Base-by-base conservation (phyloP, 139 green algal genomes). In the Chlamydomonas applanata region DNA sequence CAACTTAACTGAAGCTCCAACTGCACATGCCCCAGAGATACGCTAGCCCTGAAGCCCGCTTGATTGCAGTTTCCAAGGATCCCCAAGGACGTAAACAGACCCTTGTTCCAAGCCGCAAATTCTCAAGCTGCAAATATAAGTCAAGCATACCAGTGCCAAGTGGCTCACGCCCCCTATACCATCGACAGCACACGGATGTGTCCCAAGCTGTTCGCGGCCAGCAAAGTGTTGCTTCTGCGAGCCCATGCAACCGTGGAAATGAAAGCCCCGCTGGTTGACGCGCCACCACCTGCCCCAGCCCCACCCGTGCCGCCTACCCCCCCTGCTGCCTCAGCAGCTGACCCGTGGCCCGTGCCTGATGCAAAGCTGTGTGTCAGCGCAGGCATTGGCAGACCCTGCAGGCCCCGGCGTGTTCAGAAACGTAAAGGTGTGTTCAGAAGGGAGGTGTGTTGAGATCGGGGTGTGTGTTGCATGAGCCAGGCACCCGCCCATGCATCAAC, bases 221-320 rank as follows among this genome's bases (percentile, higher is more conserved):
- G 57, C 54, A 87, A 61, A 52, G 76, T 56, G 16, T 74, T 59
- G 62, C 78, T 81, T 22, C 72, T 57, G n/a, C 27, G 52, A 11
- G 62, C 45, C 82, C 82, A 87, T 34, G 69, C 71, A 68, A 87
- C 60, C 17, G 82, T 71, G 25, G 74, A 85, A 2, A 87, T 69
- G 66, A 87, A 87, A 17, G 71, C 71, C 0, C n/a, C 25, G 29
- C 65, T 27, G 46, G 69, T 45, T 32, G 44, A 62, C 69, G 36
- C 45, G 53, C 53, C 54, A 29, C 46, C 57, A 34, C 30, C 53
- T 13, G 52, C 25, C 32, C 45, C 20, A 40, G 33, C 60, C 34
- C 59, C 57, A 34, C 46, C 53, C 33, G 13, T 11, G 53, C 29
- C 33, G 53, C 32, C 36, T 46, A 29, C 53, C 14, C 13, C 35